phyloP scores from a whole-genome alignment of 2,329 filamentous ascomycete genomes.

The Neurospora sp. region DNA sequence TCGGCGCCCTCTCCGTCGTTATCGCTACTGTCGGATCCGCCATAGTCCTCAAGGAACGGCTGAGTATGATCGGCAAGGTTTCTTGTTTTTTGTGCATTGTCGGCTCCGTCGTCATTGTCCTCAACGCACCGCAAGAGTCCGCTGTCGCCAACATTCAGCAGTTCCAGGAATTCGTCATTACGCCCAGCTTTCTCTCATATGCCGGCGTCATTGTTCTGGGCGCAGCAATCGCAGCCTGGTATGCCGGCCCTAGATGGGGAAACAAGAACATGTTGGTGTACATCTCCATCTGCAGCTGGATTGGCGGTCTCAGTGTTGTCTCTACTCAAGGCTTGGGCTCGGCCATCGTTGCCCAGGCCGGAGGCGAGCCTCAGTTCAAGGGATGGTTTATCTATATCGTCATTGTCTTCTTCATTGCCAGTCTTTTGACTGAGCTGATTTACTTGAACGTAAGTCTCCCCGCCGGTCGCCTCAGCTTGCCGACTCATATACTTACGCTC shows the following conservation, averaged over 20 bases:
- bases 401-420: constrained; percentile 81
- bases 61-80: constrained; percentile 93
- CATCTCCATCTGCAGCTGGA: constrained; percentile 88
- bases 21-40: constrained; percentile 84
- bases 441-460: constrained; percentile 76
- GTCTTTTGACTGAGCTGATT: constrained; percentile 85
- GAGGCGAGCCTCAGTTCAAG: constrained; percentile 81
- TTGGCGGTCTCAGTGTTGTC: constrained; percentile 90
- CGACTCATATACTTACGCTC: constrained; percentile 8
- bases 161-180: constrained; percentile 80
- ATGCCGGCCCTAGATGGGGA: constrained; percentile 76
- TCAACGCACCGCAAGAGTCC: constrained; percentile 83
- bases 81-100: constrained; percentile 93
- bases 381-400: constrained; percentile 95
- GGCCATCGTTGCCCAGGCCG: constrained; percentile 78
- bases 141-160: constrained; percentile 82
- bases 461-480: neutral
- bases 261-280: constrained; percentile 98
- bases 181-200: constrained; percentile 79
- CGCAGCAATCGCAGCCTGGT: constrained; percentile 63
- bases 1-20: constrained; percentile 86
- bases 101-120: constrained; percentile 83
- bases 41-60: constrained; percentile 88
- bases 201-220: constrained; percentile 73
- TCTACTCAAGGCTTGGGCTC: constrained; percentile 88